A percentile compares a stretch with the other conserved stretches of the same genome.
These are phyloP conservation scores for Tetrahymena malaccensis DNA, from an alignment of 73 alveolate species.

Conservation along the genomic window DNA sequence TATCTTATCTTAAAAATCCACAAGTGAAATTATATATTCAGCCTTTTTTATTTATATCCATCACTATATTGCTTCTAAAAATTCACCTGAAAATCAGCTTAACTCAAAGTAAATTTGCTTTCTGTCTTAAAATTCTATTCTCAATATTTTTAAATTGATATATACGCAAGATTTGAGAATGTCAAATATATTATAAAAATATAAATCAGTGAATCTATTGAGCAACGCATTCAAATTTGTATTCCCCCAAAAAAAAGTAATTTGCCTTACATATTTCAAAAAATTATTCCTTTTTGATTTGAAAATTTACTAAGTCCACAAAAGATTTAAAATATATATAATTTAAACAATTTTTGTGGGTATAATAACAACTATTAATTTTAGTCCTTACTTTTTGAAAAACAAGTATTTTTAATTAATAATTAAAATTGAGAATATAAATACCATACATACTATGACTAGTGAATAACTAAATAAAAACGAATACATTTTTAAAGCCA, in stretches of 20 bases:
- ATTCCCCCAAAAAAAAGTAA: not conserved
- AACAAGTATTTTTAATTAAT: too few species aligned
- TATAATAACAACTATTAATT: too few species aligned
- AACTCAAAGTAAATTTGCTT: not conserved
- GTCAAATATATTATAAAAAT: too few species aligned
- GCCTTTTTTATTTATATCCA: not conserved
- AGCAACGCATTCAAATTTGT: not conserved
- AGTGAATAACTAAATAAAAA: too few species aligned
- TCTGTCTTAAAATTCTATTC: too few species aligned
- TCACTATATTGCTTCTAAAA: not conserved
- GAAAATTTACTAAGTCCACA: not conserved
- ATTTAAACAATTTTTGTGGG: not conserved
- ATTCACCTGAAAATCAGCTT: not conserved
- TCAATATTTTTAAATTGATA: not conserved
- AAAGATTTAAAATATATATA: too few species aligned
- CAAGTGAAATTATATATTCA: not conserved
- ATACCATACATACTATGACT: too few species aligned
- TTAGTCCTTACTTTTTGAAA: not conserved
- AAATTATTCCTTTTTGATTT: too few species aligned
- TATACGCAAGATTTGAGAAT: not conserved
- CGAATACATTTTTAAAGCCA: too few species aligned
- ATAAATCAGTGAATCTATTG: not conserved
- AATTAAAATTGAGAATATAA: not conserved
- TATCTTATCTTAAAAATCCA: not conserved
- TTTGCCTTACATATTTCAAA: not conserved